phyloP scores from a whole-genome alignment of 2,329 filamentous ascomycete genomes.

The Clonostachys solani region DNA sequence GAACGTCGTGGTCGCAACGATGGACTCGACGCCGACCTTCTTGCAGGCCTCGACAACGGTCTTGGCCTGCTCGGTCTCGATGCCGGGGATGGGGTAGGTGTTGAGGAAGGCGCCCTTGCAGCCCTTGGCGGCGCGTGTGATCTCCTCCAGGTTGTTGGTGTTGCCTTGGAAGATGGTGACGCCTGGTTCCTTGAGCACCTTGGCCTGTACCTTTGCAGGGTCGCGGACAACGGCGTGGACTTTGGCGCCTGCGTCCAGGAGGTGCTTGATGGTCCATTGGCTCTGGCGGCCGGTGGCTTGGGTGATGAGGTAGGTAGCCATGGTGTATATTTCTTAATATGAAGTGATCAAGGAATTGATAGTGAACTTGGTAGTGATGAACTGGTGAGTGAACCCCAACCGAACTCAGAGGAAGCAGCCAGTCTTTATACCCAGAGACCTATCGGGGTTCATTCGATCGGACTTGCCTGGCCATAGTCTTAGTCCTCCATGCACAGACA shows the following conservation, averaged over 20 bases:
- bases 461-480: too few relatives aligned
- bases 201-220: slow-evolving; percentile 15
- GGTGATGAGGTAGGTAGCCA: slow-evolving; percentile 26
- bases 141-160: slow-evolving; percentile 19
- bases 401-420: too few relatives aligned
- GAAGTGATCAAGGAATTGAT: too few relatives aligned
- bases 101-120: slow-evolving; percentile 22
- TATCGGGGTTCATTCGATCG: too few relatives aligned
- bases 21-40: slow-evolving; percentile 19
- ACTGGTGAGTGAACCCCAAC: too few relatives aligned
- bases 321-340: slow-evolving; percentile 2
- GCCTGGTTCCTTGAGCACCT: slow-evolving; percentile 11
- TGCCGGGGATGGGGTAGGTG: slow-evolving; percentile 15
- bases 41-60: slow-evolving; percentile 21
- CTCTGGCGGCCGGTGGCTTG: slow-evolving; percentile 27
- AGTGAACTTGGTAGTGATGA: too few relatives aligned
- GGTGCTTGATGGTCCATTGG: slow-evolving; percentile 18
- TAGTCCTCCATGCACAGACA: too few relatives aligned
- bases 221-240: slow-evolving; percentile 29
- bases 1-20: slow-evolving; percentile 18
- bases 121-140: slow-evolving; percentile 23
- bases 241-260: slow-evolving; percentile 23
- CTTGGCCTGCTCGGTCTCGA: slow-evolving; percentile 20
- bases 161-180: slow-evolving; percentile 29
- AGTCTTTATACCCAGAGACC: too few relatives aligned